A percentile compares a stretch with the other conserved stretches of the same genome.
Evolutionary conservation across 2,329 filamentous ascomycete genomes (phyloP).

Genomic region (Hymenoscyphus scutula): DNA sequence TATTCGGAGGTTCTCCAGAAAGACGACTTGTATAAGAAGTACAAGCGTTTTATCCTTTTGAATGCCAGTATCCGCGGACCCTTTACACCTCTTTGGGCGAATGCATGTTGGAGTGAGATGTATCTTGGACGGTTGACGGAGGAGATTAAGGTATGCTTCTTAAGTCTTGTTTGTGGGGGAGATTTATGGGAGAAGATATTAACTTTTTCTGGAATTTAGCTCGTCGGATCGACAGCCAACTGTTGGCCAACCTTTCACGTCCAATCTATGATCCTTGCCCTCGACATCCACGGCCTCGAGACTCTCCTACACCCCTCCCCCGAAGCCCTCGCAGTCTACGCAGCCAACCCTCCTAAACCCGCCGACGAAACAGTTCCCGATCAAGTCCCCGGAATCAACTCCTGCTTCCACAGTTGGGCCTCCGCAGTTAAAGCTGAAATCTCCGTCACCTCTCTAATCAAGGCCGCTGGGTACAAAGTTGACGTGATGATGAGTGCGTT

Average conservation of each 20-base stretch:
- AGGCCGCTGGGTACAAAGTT: conserved; percentile 19
- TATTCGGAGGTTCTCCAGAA: conserved; percentile 22
- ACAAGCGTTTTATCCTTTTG: conserved; percentile 28
- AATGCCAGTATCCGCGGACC: conserved; percentile 30
- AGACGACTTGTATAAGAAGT: conserved; percentile 23
- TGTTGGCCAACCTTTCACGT: conserved; percentile 22
- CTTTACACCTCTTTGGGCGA: conserved; percentile 24
- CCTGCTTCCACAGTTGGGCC: conserved; percentile 19
- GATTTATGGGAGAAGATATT: no score
- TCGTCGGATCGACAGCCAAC: conserved; percentile 24
- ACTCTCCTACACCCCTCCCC: conserved; percentile 17
- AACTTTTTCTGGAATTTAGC: conserved; percentile 2
- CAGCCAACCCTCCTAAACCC: background rate
- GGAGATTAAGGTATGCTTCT: conserved; percentile 25
- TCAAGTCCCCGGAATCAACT: conserved; percentile 18
- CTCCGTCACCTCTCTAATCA: conserved; percentile 15
- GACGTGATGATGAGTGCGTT: conserved; percentile 25
- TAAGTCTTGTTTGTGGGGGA: no score
- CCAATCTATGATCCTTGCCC: conserved; percentile 30
- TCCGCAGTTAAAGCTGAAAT: conserved; percentile 19
- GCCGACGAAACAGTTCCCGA: background rate
- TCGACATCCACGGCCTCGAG: conserved; percentile 20
- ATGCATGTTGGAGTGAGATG: conserved; percentile 27
- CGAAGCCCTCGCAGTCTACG: conserved; percentile 5
- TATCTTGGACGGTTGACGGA: conserved; percentile 22